These are phyloP conservation scores for Fraxinus dipetala DNA, from an alignment of 305 asterid species.

Conservation along the genomic window DNA sequence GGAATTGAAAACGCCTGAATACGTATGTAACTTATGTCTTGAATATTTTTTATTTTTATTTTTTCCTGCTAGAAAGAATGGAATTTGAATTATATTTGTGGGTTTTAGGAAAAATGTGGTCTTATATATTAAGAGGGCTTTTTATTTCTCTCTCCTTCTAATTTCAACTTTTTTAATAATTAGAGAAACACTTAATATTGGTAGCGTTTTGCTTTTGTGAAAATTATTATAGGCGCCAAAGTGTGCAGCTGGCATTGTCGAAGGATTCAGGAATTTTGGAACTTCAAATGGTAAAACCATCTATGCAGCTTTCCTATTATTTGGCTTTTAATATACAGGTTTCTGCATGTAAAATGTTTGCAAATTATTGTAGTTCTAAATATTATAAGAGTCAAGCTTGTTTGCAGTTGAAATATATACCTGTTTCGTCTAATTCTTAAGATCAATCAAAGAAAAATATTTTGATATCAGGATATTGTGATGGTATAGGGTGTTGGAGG, in stretches of 20 bases:
- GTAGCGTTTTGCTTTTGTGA: slow-evolving; percentile 11
- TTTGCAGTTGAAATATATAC: background rate
- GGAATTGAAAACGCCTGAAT: slow-evolving; percentile 19
- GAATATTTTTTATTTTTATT: background rate
- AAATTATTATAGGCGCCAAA: slow-evolving; percentile 31
- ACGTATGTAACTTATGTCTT: slow-evolving; percentile 7
- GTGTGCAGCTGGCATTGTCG: slow-evolving; percentile 25
- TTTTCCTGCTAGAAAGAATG: background rate
- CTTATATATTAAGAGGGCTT: background rate
- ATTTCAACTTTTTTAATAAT: background rate
- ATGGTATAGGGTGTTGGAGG: slow-evolving; percentile 35
- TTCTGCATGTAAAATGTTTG: background rate
- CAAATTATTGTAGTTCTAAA: background rate
- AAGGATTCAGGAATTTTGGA: slow-evolving; percentile 31
- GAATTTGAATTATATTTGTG: slow-evolving; percentile 4
- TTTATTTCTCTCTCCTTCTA: background rate
- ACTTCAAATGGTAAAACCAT: slow-evolving; percentile 32
- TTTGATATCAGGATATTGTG: slow-evolving; percentile 20
- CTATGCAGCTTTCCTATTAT: background rate
- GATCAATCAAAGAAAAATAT: slow-evolving; percentile 10
- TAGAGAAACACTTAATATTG: slow-evolving; percentile 1
- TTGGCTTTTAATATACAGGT: background rate
- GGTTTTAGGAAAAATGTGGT: background rate
- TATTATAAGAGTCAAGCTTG: background rate
- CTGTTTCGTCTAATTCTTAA: background rate